Conservation (phyloP, 2,329 filamentous ascomycete species). For the Niveomyces coronatus region DNA sequence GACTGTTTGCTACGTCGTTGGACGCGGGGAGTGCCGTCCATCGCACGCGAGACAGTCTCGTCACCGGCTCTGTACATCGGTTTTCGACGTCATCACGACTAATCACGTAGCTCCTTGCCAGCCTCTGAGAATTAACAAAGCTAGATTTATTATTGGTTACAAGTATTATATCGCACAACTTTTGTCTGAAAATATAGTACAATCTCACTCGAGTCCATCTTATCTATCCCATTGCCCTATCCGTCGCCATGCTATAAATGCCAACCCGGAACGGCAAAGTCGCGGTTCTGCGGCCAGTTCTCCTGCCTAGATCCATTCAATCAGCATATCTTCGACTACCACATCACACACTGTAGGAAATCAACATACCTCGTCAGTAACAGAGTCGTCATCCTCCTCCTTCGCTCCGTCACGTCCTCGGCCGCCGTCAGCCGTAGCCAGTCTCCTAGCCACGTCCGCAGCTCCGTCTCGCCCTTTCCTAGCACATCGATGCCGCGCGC, state of each 20-base stretch:
- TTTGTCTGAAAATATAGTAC: background rate
- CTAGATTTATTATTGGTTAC: no score
- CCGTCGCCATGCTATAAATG: slow-evolving; percentile 19
- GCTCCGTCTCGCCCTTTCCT: slow-evolving; percentile 44
- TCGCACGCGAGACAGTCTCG: no score
- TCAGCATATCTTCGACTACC: background rate
- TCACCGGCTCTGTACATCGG: no score
- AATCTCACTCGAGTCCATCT: background rate
- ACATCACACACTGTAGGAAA: background rate
- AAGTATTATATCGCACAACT: no score
- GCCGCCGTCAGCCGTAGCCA: slow-evolving; percentile 39
- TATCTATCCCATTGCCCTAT: background rate
- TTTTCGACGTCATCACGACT: no score
- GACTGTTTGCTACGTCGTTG: no score
- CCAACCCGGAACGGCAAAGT: slow-evolving; percentile 33
- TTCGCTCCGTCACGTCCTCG: slow-evolving; percentile 26
- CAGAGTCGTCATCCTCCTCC: slow-evolving; percentile 28
- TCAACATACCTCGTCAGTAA: slow-evolving; percentile 30
- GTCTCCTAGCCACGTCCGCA: slow-evolving; percentile 35
- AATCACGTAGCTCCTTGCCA: no score
- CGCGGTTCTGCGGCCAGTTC: slow-evolving; percentile 29
- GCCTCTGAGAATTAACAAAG: no score
- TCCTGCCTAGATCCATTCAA: slow-evolving; percentile 21
- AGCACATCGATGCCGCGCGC: slow-evolving; percentile 55
- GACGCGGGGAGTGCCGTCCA: no score